Evolutionary conservation across 2,329 filamentous ascomycete genomes (phyloP).

Genomic region (Reticulascus tulasneorum): DNA sequence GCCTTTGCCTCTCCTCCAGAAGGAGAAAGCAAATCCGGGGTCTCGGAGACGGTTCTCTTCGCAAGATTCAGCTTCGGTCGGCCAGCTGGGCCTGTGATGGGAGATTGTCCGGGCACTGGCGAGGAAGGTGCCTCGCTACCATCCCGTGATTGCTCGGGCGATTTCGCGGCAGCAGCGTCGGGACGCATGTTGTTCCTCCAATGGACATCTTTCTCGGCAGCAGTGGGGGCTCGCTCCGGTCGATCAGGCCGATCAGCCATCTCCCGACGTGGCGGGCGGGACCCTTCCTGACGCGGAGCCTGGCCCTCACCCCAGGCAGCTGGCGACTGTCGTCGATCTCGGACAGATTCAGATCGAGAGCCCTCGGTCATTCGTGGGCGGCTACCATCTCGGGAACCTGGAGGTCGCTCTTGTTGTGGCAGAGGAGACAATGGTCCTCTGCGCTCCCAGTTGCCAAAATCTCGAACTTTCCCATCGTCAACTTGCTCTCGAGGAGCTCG

Average conservation of each 20-base stretch:
- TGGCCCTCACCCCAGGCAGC: conserved; percentile 70
- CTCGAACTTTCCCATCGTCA: conserved; percentile 72
- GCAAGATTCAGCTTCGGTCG: conserved; percentile 83
- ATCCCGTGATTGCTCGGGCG: conserved; percentile 65
- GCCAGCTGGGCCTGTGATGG: conserved; percentile 47
- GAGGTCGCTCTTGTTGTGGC: conserved; percentile 45
- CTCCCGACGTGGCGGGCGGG: conserved; percentile 74
- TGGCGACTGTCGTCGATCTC: conserved; percentile 64
- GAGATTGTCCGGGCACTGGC: conserved; percentile 48
- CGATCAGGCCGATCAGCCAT: conserved; percentile 64
- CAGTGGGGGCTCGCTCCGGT: conserved; percentile 70
- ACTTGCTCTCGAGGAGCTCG: conserved; percentile 58
- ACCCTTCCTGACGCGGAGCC: conserved; percentile 63
- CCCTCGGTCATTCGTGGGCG: conserved; percentile 54
- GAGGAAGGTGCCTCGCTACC: conserved; percentile 74
- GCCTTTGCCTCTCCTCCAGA: conserved; percentile 70
- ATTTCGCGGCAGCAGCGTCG: conserved; percentile 57
- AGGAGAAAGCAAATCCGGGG: conserved; percentile 45
- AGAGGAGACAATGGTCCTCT: conserved; percentile 83
- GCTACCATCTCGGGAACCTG: conserved; percentile 51
- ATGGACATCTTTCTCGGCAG: conserved; percentile 87
- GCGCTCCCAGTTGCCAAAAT: conserved; percentile 90
- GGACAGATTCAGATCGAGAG: conserved; percentile 53
- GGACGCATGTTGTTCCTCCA: conserved; percentile 92
- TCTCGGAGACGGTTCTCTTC: conserved; percentile 87